A percentile compares a stretch with the other conserved stretches of the same genome.
phyloP scores from a whole-genome alignment of 2,329 filamentous ascomycete genomes.

The Alternaria infectoria region DNA sequence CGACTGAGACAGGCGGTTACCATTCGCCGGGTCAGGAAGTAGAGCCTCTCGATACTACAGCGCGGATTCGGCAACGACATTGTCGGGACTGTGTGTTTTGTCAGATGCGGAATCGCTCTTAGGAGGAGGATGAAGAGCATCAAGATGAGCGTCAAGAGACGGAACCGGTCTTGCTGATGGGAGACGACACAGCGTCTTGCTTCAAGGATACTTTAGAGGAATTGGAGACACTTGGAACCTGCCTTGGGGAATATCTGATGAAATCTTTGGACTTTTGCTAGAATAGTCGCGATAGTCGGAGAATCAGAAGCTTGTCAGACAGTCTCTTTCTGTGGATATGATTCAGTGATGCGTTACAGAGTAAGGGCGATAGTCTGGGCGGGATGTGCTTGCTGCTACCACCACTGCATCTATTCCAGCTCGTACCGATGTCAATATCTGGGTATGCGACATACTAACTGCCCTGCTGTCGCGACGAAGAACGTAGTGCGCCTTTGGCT shows the following conservation, averaged over 20 bases:
- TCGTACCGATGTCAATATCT: too few species aligned
- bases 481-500: too few species aligned
- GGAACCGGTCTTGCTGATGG: too few species aligned
- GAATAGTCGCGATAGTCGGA: background rate
- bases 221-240: background rate
- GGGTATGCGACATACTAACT: too few species aligned
- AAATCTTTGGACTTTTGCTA: background rate
- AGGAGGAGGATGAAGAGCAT: background rate
- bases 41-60: constrained; percentile 8
- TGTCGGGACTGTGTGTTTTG: constrained; percentile 19
- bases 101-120: background rate
- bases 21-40: too few species aligned
- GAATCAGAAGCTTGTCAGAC: background rate
- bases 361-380: too few species aligned
- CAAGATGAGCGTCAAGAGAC: too few species aligned
- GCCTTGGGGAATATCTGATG: background rate
- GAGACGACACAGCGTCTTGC: background rate
- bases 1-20: background rate
- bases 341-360: background rate
- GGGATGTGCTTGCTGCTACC: too few species aligned
- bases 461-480: too few species aligned
- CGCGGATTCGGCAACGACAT: constrained; percentile 12
- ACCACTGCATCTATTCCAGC: too few species aligned
- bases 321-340: accelerated
- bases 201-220: background rate